Evolutionary conservation across 2,329 filamentous ascomycete species (phyloP).

Genomic region (Bipolaris cookei): DNA sequence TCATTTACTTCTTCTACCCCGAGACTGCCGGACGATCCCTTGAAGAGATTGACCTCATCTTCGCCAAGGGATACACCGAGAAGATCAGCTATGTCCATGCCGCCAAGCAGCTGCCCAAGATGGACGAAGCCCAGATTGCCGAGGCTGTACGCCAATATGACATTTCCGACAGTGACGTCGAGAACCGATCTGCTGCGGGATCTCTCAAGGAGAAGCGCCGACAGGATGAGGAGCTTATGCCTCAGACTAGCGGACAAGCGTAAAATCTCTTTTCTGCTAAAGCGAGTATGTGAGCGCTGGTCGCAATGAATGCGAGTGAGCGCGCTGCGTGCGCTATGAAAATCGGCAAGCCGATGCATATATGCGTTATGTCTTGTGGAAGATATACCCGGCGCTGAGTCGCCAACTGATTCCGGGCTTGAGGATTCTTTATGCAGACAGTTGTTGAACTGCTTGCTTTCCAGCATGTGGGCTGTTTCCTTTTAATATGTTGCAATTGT

Average conservation of each 20-base stretch:
- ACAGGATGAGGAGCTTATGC: slow-evolving; percentile 29
- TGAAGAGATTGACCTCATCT: slow-evolving; percentile 61
- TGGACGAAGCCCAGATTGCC: slow-evolving; percentile 46
- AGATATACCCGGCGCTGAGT: slow-evolving; percentile 38
- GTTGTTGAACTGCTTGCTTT: neutral
- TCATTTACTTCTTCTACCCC: slow-evolving; percentile 63
- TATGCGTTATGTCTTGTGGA: slow-evolving; percentile 17
- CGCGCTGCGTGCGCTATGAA: slow-evolving; percentile 22
- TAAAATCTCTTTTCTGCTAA: slow-evolving; percentile 10
- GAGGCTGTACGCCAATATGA: slow-evolving; percentile 45
- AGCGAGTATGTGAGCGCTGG: slow-evolving; percentile 21
- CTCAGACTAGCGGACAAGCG: slow-evolving; percentile 21
- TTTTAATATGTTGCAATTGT: slow-evolving; percentile 7
- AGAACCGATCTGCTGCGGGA: slow-evolving; percentile 35
- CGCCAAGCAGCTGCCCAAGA: slow-evolving; percentile 44
- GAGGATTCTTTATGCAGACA: slow-evolving; percentile 8
- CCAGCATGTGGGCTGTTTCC: slow-evolving; percentile 2
- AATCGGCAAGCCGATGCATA: slow-evolving; percentile 23
- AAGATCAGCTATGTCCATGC: slow-evolving; percentile 49
- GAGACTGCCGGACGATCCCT: slow-evolving; percentile 60
- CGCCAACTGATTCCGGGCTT: slow-evolving; percentile 19
- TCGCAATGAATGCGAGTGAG: slow-evolving; percentile 19
- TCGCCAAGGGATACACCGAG: slow-evolving; percentile 49
- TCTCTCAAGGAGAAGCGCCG: slow-evolving; percentile 35
- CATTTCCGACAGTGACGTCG: slow-evolving; percentile 40